Evolutionary conservation across 805 yeast genomes (phyloP).

Genomic region (Teunomyces lycoperdinae): DNA sequence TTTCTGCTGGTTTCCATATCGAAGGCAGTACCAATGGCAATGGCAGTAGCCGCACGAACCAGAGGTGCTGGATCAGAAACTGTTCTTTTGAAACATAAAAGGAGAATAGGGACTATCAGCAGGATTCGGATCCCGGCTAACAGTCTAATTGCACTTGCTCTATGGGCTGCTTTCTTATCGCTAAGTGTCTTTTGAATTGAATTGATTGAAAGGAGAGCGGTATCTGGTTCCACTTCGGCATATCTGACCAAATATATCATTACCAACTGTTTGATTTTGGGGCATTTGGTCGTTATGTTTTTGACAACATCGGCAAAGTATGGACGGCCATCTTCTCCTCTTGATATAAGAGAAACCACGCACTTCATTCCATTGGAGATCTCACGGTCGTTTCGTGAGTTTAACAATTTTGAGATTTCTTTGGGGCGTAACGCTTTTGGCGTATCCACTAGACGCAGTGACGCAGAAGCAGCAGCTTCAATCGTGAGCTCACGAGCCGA

Average conservation of each 20-base stretch:
- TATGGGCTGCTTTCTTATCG: constrained; percentile 63
- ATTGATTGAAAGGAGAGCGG: constrained; percentile 86
- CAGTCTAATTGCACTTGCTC: constrained; percentile 75
- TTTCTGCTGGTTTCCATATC: constrained; percentile 35
- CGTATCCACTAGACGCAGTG: constrained; percentile 61
- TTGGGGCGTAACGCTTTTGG: constrained; percentile 57
- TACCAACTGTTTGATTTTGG: constrained; percentile 71
- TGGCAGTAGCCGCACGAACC: constrained; percentile 78
- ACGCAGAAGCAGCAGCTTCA: constrained; percentile 81
- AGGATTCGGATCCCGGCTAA: constrained; percentile 81
- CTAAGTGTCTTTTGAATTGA: constrained; percentile 81
- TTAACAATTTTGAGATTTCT: constrained; percentile 64
- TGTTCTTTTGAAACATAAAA: constrained; percentile 68
- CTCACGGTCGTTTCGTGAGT: constrained; percentile 63
- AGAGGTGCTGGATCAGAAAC: constrained; percentile 67
- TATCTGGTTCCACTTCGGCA: constrained; percentile 82
- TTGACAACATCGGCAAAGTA: constrained; percentile 86
- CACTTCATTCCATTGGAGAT: constrained; percentile 41
- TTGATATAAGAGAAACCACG: constrained; percentile 36
- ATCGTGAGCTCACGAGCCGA: constrained; percentile 76
- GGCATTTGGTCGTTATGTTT: constrained; percentile 64
- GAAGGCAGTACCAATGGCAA: constrained; percentile 62
- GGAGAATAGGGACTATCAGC: constrained; percentile 75
- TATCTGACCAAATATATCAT: constrained; percentile 69
- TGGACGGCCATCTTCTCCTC: constrained; percentile 39